Evolutionary conservation across 2,329 filamentous ascomycete species (phyloP), one percentile per base, ranked within the genome.

Genomic region (Corinectria fuckeliana): DNA sequence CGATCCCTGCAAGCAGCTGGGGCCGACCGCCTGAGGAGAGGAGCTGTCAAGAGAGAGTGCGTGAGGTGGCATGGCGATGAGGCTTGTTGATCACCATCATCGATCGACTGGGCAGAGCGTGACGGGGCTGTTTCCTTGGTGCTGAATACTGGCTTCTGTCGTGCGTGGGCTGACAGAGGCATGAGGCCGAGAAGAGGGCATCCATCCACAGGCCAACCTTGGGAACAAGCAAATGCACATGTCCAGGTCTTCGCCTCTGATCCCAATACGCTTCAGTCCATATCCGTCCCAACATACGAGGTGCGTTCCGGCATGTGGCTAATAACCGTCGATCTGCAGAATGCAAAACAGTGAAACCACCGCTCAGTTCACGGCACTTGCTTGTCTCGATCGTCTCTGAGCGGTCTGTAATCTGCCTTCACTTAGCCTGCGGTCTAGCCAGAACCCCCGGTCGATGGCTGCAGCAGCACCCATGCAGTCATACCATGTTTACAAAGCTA

Each of bases 1-100:
- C 48, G 50, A 67, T 58, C 68, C 68, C 68, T 70, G 65, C 60
- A 60, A 44, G 54, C 56, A 54, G 55, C 39, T 44, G 53, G n/a
- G 65, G 47, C 58, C 54, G 60, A 56, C 58, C 58, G 54, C 47
- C 41, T 54, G 48, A 51, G 42, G 18, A 41, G 56, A 50, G 50
- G 26, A n/a, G n/a, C n/a, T n/a, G n/a, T n/a, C n/a, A n/a, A 13
- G 38, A 38, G 36, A 44, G 13, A 18, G 18, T 14, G 11, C 6
- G 48, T 62, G 62, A 66, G 62, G 48, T 62, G 66, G 66, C 54
- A 61, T n/a, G n/a, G n/a, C n/a, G n/a, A 47, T 20, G 51, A 56
- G 48, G 59, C 66, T 65, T 45, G 45, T n/a, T n/a, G n/a, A n/a
- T n/a, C n/a, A n/a, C n/a, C n/a, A n/a, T n/a, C n/a, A 52, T 48